Evolutionary conservation across 2,329 filamentous ascomycete genomes (phyloP).

Genomic region (Fusarium mundagurra): DNA sequence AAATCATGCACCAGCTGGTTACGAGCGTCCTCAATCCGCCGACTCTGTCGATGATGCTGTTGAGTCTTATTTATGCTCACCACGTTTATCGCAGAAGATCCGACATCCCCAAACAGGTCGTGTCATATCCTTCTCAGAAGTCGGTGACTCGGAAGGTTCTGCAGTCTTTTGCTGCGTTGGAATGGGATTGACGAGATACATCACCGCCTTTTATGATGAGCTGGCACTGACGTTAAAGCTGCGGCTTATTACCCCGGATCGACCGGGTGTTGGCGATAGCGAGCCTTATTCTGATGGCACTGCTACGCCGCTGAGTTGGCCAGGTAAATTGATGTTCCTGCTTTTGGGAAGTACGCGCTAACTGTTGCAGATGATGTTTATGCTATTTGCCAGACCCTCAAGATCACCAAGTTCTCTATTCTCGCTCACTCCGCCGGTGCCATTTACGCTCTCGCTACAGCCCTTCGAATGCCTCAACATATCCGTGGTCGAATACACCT

Average conservation of each 20-base stretch:
- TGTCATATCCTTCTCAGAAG: conserved; percentile 94
- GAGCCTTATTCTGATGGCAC: conserved; percentile 84
- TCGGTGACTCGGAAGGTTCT: conserved; percentile 89
- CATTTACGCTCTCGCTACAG: conserved; percentile 97
- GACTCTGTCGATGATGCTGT: conserved; percentile 93
- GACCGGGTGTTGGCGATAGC: conserved; percentile 93
- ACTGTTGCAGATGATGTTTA: conserved; percentile 76
- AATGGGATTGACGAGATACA: conserved; percentile 95
- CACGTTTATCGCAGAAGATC: conserved; percentile 88
- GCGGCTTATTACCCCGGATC: conserved; percentile 90
- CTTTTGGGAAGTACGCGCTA: not conserved
- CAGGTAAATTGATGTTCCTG: conserved; percentile 67
- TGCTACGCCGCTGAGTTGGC: conserved; percentile 91
- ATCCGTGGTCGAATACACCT: conserved; percentile 95
- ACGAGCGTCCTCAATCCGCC: conserved; percentile 79
- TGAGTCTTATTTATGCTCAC: conserved; percentile 82
- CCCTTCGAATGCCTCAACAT: conserved; percentile 93
- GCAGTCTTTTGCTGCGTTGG: conserved; percentile 97
- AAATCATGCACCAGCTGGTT: conserved; percentile 57
- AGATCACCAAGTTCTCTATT: conserved; percentile 95
- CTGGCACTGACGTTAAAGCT: conserved; percentile 88
- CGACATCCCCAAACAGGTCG: conserved; percentile 86
- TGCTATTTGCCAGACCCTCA: conserved; percentile 89
- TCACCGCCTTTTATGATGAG: conserved; percentile 98
- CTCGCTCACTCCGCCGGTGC: conserved; percentile 95